phyloP scores from a whole-genome alignment of 306 rosid genomes.

The Trifolium subterraneum region DNA sequence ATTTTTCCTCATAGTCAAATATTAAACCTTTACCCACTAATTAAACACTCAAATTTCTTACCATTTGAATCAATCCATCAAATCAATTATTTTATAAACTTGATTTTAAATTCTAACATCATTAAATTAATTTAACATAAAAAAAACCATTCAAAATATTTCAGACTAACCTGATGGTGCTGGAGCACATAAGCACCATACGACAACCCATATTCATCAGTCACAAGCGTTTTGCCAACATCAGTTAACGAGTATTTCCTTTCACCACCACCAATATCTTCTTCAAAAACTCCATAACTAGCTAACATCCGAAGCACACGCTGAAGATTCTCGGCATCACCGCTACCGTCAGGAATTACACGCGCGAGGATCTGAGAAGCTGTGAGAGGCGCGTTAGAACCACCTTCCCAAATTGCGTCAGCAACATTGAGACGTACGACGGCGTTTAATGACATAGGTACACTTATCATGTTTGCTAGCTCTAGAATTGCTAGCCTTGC shows the following conservation, averaged over 20 bases:
- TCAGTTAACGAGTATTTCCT: conserved; percentile 76
- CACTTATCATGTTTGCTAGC: conserved; percentile 94
- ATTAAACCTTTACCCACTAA: no score
- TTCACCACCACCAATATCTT: conserved; percentile 50
- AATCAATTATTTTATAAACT: no score
- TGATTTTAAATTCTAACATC: no score
- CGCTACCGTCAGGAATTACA: conserved; percentile 53
- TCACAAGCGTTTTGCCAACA: conserved; percentile 76
- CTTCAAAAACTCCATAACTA: conserved; percentile 73
- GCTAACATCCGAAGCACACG: conserved; percentile 84
- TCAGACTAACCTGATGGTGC: conserved; percentile 75
- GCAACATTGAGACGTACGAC: conserved; percentile 85
- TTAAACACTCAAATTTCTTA: no score
- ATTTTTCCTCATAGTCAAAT: no score
- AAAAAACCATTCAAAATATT: no score
- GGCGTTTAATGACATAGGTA: conserved; percentile 93
- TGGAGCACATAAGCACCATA: conserved; percentile 78
- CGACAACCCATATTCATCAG: conserved; percentile 67
- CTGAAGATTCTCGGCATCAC: conserved; percentile 86
- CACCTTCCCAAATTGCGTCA: conserved; percentile 84
- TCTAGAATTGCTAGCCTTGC: conserved; percentile 70
- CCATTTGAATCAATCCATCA: no score
- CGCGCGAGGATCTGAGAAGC: conserved; percentile 65
- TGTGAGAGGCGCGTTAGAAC: conserved; percentile 72
- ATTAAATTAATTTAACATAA: no score